phyloP scores from a whole-genome alignment of 169 alveolate genomes.

The Eimeria praecox region DNA sequence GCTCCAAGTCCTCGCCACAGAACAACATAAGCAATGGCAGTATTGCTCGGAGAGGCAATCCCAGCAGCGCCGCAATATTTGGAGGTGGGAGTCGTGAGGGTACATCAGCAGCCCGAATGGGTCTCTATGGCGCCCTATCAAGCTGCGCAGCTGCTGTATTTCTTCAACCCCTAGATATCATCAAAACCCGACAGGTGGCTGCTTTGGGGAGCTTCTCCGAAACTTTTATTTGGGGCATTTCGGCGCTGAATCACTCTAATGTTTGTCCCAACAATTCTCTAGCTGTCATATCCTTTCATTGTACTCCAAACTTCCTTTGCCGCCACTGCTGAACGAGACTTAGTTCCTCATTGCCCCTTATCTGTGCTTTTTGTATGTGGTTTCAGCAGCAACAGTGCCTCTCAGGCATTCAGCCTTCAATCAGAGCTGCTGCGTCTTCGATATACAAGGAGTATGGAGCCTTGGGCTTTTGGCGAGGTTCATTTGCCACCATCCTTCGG shows the following conservation, averaged over 20 bases:
- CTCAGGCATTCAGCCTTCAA: constrained; percentile 33
- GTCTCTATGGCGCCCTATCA: constrained; percentile 77
- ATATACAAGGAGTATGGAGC: constrained; percentile 66
- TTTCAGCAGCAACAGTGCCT: constrained; percentile 72
- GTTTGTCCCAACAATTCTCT: background rate
- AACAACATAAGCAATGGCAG: background rate
- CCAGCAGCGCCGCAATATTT: constrained; percentile 63
- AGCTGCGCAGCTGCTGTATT: constrained; percentile 70
- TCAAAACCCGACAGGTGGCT: constrained; percentile 81
- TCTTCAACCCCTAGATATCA: constrained; percentile 83
- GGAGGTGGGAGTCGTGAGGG: constrained; percentile 10
- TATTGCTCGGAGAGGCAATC: background rate
- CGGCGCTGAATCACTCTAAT: background rate
- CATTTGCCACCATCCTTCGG: constrained; percentile 78
- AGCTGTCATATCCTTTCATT: background rate
- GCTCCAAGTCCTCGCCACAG: constrained; percentile 15
- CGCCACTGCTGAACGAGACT: background rate
- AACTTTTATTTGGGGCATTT: background rate
- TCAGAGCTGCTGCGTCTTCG: constrained; percentile 42
- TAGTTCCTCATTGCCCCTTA: background rate
- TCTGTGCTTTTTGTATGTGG: background rate
- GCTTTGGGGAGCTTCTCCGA: background rate
- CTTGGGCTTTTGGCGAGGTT: constrained; percentile 81
- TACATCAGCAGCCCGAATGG: constrained; percentile 64
- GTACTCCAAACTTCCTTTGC: background rate